Base-by-base conservation (phyloP, 768 basidiomycete species). In the Paxillus ammoniavirescens region DNA sequence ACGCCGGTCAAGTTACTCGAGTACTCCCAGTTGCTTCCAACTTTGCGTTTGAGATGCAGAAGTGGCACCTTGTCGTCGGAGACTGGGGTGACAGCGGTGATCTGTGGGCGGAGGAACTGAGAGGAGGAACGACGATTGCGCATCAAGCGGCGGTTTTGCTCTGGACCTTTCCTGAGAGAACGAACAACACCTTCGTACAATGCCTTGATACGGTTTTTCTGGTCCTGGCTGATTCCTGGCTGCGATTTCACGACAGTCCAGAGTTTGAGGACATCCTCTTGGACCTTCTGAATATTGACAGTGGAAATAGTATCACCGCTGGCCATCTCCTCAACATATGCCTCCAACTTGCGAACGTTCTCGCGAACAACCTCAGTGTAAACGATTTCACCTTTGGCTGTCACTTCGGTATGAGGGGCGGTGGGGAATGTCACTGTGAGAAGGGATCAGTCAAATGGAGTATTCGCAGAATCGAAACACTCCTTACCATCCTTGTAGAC, bases 271-370 rank as follows among this genome's bases (percentile, higher is more conserved):
- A 99, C 93, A 61, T 98, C 94, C 38, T 95, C 91, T 66, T 98
- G 95, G 42, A 98, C 93, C 74, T 98, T 98, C 75, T 97, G 91
- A 55, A 97, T 90, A 73, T 98, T 98, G 67, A 95, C 83, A 33
- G 83, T 77, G 2, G 90, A 82, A 47, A 92, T 89, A 6, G 89
- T 85, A 65, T 95, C 93, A 2, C 93, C 92, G 55, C 90, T 92
- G 1, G 97, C 94, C 97, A 99, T 99, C 74, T 99, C 94, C 64
- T 94, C 86, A 50, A 93, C 97, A 63, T 99, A 99, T 2, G 93
- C 92, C 72, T 99, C 97, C 42, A 99, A 80, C 75, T 98, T 98
- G 63, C 97, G 89, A 42, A 98, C 96, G 53, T 92, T 91, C 68
- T 96, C 91, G 46, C 97, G 91, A 55, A 93, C 91, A 54, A 98